Evolutionary conservation across 257 asterid genomes (phyloP).

Genomic region (Solanum corneliomulleri): DNA sequence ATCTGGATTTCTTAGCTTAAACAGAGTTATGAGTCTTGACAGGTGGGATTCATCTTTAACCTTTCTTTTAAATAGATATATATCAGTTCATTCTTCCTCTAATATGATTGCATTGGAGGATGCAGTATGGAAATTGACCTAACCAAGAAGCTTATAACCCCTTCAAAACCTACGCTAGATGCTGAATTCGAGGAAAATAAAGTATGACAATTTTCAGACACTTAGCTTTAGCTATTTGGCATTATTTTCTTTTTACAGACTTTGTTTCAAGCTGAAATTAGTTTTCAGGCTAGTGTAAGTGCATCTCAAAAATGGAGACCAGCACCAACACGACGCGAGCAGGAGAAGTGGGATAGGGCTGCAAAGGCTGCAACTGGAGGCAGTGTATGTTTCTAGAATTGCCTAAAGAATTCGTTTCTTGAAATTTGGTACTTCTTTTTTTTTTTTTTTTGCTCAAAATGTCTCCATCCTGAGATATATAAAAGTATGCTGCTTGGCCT

Average conservation of each 20-base stretch:
- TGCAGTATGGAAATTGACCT: conserved; percentile 74
- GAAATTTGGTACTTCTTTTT: neutral
- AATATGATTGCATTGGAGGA: neutral
- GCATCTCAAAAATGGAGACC: conserved; percentile 62
- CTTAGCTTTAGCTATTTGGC: neutral
- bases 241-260: neutral
- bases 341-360: conserved; percentile 89
- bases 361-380: conserved; percentile 90
- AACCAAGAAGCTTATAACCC: conserved; percentile 41
- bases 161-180: conserved; percentile 26
- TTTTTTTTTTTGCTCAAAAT: neutral
- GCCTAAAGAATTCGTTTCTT: neutral
- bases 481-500: neutral
- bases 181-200: conserved; percentile 27
- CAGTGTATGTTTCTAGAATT: conserved; percentile 39
- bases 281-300: conserved; percentile 23
- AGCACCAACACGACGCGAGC: conserved; percentile 96
- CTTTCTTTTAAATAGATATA: neutral
- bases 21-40: conserved; percentile 89
- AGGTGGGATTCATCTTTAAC: conserved; percentile 19
- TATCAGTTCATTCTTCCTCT: neutral
- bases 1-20: conserved; percentile 90
- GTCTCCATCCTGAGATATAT: neutral
- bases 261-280: neutral
- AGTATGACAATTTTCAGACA: conserved; percentile 18